These are phyloP conservation scores for Penicillium vulpinum DNA, from an alignment of 2,329 filamentous ascomycete genomes.

Conservation along the genomic window DNA sequence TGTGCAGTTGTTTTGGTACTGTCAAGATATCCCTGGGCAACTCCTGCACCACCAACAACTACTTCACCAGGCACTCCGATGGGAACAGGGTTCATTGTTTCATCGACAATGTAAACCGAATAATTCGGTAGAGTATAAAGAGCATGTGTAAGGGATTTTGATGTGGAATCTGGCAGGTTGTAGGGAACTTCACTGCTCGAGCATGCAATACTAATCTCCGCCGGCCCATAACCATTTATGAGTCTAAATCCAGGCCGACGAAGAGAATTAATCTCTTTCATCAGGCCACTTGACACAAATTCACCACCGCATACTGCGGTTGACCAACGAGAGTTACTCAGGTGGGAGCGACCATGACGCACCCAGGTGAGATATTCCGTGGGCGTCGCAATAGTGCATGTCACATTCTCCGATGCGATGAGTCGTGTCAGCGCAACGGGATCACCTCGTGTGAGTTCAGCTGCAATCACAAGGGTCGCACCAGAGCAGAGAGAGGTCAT, in stretches of 20 bases:
- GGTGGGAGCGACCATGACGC: constrained; percentile 7
- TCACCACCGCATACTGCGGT: constrained; percentile 28
- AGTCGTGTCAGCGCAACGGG: constrained; percentile 18
- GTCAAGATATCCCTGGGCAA: constrained; percentile 21
- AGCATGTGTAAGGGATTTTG: background rate
- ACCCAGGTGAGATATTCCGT: constrained; percentile 22
- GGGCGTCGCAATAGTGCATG: constrained; percentile 19
- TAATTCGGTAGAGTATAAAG: constrained; percentile 40
- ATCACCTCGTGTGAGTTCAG: constrained; percentile 14
- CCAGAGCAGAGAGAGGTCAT: constrained; percentile 20
- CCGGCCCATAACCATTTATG: constrained; percentile 32
- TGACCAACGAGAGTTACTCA: constrained; percentile 8
- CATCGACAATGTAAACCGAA: constrained; percentile 45
- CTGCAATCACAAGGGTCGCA: constrained; percentile 19
- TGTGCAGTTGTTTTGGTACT: constrained; percentile 2
- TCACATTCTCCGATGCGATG: constrained; percentile 20
- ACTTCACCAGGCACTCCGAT: constrained; percentile 48
- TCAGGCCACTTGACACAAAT: constrained; percentile 4
- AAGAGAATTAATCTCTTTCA: constrained; percentile 16
- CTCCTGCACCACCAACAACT: constrained; percentile 34
- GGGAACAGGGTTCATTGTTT: constrained; percentile 40
- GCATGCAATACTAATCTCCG: constrained; percentile 27
- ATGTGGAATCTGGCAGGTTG: background rate
- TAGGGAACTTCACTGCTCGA: constrained; percentile 24
- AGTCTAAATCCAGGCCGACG: constrained; percentile 12